Percentiles rank a stretch among this genome's conserved stretches.
These are phyloP conservation scores for Aspergillus flavus DNA, from an alignment of 2,329 filamentous ascomycete genomes.

Conservation along the genomic window DNA sequence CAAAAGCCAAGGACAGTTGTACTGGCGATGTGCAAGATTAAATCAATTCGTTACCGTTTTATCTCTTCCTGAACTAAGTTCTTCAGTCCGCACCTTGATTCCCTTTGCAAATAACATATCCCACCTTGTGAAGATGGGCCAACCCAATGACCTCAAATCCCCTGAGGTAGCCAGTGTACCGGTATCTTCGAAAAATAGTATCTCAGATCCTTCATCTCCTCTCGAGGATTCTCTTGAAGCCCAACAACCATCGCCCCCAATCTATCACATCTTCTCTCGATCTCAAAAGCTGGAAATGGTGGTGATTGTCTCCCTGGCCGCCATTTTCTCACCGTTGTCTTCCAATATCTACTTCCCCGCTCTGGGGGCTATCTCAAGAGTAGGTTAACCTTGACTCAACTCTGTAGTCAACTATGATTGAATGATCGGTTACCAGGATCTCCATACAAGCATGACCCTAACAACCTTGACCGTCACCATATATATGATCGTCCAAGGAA, in stretches of 20 bases:
- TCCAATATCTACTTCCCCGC: conserved; percentile 53
- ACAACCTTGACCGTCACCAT: conserved; percentile 40
- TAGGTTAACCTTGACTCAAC: neutral
- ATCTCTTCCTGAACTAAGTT: neutral
- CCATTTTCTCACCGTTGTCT: conserved; percentile 44
- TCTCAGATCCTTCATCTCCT: neutral
- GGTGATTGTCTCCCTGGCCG: neutral
- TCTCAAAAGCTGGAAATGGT: neutral
- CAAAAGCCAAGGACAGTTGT: neutral
- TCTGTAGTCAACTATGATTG: neutral
- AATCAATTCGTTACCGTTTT: no score
- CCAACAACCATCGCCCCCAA: neutral
- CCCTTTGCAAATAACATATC: neutral
- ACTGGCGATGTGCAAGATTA: neutral
- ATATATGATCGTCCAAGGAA: conserved; percentile 56
- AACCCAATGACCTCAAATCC: neutral
- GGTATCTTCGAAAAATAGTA: neutral
- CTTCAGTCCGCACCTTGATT: neutral
- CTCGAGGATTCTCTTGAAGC: neutral
- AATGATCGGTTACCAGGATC: conserved; percentile 14
- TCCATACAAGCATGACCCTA: conserved; percentile 30
- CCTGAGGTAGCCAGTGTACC: neutral
- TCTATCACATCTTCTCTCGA: neutral
- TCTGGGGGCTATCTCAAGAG: conserved; percentile 29
- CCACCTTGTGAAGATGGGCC: neutral